Evolutionary conservation across 345 rosid species (phyloP).

Genomic region (Ricinus communis): DNA sequence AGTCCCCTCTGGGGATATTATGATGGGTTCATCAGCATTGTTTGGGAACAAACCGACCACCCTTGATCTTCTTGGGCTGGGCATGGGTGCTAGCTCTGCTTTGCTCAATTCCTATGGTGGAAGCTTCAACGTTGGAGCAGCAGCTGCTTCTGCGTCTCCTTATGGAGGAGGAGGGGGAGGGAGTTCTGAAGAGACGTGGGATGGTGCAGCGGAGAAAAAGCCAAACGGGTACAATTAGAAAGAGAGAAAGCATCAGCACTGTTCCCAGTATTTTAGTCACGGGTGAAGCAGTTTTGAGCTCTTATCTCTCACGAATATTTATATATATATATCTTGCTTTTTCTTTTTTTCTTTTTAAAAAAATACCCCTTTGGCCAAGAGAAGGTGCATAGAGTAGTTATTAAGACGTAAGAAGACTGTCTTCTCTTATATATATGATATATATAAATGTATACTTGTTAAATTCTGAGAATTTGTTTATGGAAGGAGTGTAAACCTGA

Average conservation of each 20-base stretch:
- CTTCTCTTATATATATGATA: neutral
- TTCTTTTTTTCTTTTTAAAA: neutral
- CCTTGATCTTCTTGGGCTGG: slow-evolving; percentile 67
- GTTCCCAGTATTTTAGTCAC: slow-evolving; percentile 15
- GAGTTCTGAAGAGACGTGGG: slow-evolving; percentile 42
- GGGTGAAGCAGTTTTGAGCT: slow-evolving; percentile 3
- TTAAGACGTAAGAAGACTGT: neutral
- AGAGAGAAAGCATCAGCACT: neutral
- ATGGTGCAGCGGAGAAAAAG: slow-evolving; percentile 35
- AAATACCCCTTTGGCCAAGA: neutral
- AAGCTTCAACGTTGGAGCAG: slow-evolving; percentile 37
- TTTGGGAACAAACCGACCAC: slow-evolving; percentile 55
- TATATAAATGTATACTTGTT: neutral
- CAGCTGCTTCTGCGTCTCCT: slow-evolving; percentile 20
- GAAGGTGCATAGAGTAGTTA: neutral
- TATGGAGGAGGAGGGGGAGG: slow-evolving; percentile 33
- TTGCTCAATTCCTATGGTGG: slow-evolving; percentile 45
- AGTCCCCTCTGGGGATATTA: slow-evolving; percentile 28
- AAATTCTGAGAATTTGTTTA: no score
- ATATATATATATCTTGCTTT: neutral
- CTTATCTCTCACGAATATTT: neutral
- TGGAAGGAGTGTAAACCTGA: no score
- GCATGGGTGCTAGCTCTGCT: slow-evolving; percentile 52
- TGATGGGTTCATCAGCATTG: slow-evolving; percentile 43
- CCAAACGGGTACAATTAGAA: slow-evolving; percentile 22